These are phyloP conservation scores for Sonneratia alba DNA, from an alignment of 345 rosid species.

Conservation along the genomic window DNA sequence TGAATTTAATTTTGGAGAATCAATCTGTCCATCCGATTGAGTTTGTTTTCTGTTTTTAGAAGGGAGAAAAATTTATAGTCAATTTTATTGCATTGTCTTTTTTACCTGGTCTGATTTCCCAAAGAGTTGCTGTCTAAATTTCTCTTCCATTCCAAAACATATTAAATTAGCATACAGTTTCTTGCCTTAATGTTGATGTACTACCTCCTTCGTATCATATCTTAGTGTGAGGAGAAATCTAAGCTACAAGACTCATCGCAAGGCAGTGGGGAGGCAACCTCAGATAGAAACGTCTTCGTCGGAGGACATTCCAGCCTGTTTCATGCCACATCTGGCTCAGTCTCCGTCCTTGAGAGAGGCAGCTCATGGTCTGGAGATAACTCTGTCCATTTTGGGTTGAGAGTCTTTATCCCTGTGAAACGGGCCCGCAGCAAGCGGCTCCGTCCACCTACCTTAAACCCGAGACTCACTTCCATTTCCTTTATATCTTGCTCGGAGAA, in stretches of 20 bases:
- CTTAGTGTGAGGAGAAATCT: constrained; percentile 25
- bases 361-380: constrained; percentile 48
- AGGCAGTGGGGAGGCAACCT: constrained; percentile 26
- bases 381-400: constrained; percentile 15
- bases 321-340: constrained; percentile 49
- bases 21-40: not conserved
- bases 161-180: not conserved
- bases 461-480: constrained; percentile 13
- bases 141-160: not conserved
- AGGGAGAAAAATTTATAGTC: not conserved
- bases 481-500: constrained; percentile 17
- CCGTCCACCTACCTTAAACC: constrained; percentile 25
- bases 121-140: not conserved
- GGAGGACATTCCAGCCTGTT: constrained; percentile 23
- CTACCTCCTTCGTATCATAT: not conserved
- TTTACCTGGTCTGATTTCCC: not conserved
- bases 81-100: not conserved
- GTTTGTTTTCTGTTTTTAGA: not conserved
- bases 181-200: not conserved
- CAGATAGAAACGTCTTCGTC: constrained; percentile 18
- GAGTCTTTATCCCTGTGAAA: constrained; percentile 33
- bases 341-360: constrained; percentile 68
- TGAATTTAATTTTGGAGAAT: not conserved
- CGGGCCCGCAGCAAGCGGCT: constrained; percentile 71
- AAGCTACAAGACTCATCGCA: constrained; percentile 24